Base-by-base conservation (phyloP, 768 basidiomycete species). In the Tephrocybe rancida region DNA sequence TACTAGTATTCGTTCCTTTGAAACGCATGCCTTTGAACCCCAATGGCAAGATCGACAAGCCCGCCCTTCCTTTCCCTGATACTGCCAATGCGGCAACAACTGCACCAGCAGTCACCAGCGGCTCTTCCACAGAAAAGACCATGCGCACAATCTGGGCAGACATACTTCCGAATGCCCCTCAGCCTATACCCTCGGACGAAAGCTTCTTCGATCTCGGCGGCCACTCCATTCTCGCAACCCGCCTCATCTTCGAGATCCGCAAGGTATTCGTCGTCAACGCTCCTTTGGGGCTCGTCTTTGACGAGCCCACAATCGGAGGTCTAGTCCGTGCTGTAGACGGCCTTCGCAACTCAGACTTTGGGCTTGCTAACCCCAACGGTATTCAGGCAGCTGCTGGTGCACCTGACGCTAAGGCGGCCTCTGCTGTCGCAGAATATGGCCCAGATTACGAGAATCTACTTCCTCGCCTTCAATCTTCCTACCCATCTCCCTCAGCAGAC, bases 41-140 rank as follows among this genome's bases (percentile, higher is more conserved):
- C 6, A 99, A 98, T 67, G 97, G 97, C 57, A 99, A 99, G 74
- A 88, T 99, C 68, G 97, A 99, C 77, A 99, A 98, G 67, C 96
- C 97, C 0, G 91, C 92, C 0, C 84, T 99, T 42, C 97, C 97
- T 10, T 99, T 98, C 86, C 97, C 97, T 6, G 97, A 99, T 70
- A 98, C 97, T 0, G 90, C 87, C 3, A 86, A 90, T 1, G 70
- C 77, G 37, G 78, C 81, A 35, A 70, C 81, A 1, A 58, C 70
- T 27, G 63, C 67, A 5, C 62, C 69, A n/a, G 57, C 67, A 7
- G 63, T 68, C 6, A 73, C 73, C 38, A 70, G 71, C 21, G 73
- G 80, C 29, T 85, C 76, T 16, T 73, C 90, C 0, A 96, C 93
- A 0, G 91, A 95, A 70, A 76, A 86, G 61, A 85, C 81, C 2